phyloP scores from a whole-genome alignment of 345 rosid species.

The Arabis hirsuta region DNA sequence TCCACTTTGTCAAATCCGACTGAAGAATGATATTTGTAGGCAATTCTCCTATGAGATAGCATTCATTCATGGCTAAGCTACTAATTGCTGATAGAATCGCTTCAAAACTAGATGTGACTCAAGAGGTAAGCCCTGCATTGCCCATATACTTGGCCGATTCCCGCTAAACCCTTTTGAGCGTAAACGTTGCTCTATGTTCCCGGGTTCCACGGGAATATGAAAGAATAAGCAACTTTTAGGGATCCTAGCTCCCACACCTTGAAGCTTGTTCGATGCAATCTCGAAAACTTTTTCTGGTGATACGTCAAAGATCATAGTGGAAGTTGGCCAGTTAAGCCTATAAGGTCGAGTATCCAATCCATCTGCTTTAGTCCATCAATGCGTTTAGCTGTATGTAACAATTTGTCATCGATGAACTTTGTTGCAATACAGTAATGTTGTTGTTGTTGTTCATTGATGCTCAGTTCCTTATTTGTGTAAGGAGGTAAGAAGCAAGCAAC shows the following conservation, averaged over 20 bases:
- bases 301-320: slow-evolving; percentile 78
- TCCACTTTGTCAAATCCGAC: slow-evolving; percentile 60
- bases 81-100: slow-evolving; percentile 60
- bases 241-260: slow-evolving; percentile 88
- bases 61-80: slow-evolving; percentile 68
- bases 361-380: slow-evolving; percentile 88
- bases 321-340: slow-evolving; percentile 87
- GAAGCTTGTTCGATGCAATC: slow-evolving; percentile 62
- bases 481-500: slow-evolving; percentile 80
- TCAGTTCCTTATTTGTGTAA: slow-evolving; percentile 48
- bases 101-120: slow-evolving; percentile 65
- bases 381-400: slow-evolving; percentile 59
- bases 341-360: slow-evolving; percentile 97
- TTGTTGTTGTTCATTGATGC: slow-evolving; percentile 49
- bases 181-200: slow-evolving; percentile 55
- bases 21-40: slow-evolving; percentile 61
- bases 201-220: slow-evolving; percentile 68
- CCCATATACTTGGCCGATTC: slow-evolving; percentile 78
- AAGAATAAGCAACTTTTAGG: slow-evolving; percentile 69
- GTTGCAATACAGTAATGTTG: slow-evolving; percentile 71
- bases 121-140: slow-evolving; percentile 81
- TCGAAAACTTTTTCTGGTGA: slow-evolving; percentile 68
- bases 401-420: slow-evolving; percentile 80
- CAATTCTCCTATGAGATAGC: slow-evolving; percentile 74
- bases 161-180: slow-evolving; percentile 72